Percentiles rank a stretch among this genome's conserved stretches.
These are phyloP conservation scores for Ogataea methylovora DNA, from an alignment of 805 yeast genomes.

Conservation along the genomic window DNA sequence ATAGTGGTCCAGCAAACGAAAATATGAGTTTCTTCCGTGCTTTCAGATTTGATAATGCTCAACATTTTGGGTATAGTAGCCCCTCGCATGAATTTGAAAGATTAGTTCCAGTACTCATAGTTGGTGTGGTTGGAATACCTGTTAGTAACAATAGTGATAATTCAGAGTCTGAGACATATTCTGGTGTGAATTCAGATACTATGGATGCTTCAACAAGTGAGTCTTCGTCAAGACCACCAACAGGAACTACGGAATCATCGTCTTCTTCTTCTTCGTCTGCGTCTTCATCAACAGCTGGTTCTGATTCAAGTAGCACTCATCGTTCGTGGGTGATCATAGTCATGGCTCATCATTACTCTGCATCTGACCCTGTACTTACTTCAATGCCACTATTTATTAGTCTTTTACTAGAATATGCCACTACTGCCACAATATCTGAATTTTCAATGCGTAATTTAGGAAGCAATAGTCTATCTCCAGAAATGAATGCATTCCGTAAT, in stretches of 20 bases:
- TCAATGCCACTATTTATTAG: conserved; percentile 28
- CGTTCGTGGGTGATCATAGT: conserved; percentile 55
- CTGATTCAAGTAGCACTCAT: neutral
- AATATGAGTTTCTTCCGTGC: conserved; percentile 34
- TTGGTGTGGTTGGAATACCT: conserved; percentile 23
- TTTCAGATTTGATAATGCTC: conserved; percentile 28
- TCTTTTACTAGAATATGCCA: conserved; percentile 7
- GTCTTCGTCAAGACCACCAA: too few species aligned
- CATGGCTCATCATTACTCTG: conserved; percentile 47
- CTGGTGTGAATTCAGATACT: too few species aligned
- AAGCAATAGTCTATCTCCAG: conserved; percentile 1
- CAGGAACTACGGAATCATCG: too few species aligned
- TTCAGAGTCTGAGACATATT: neutral
- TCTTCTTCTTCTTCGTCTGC: neutral
- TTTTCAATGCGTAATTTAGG: too few species aligned
- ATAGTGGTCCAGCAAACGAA: neutral
- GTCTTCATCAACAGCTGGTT: neutral
- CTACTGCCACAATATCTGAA: conserved; percentile 1
- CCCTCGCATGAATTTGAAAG: conserved; percentile 9
- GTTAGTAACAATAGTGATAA: conserved; percentile 7
- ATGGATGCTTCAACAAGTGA: neutral
- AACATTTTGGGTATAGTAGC: conserved; percentile 9
- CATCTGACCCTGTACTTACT: conserved; percentile 31
- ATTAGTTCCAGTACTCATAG: conserved; percentile 21
- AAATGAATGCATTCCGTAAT: conserved; percentile 14